Evolutionary conservation across 352 stramenopile species (phyloP).

Genomic region (Pythium chondricola): DNA sequence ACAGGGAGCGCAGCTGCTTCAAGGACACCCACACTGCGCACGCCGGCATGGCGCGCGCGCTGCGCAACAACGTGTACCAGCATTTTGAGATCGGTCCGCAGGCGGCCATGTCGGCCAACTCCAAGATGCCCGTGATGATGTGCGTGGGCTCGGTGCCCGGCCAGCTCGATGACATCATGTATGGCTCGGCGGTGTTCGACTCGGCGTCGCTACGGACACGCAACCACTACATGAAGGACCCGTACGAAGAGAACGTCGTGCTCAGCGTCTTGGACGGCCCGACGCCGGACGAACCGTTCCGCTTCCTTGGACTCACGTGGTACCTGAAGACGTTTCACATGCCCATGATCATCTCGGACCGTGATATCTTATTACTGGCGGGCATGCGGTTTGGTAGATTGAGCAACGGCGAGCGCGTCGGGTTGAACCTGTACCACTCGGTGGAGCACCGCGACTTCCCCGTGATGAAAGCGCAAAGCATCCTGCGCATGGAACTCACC

Average conservation of each 20-base stretch:
- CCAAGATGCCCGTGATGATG: slow-evolving; percentile 27
- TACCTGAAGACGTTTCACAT: slow-evolving; percentile 16
- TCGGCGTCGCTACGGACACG: slow-evolving; percentile 31
- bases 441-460: slow-evolving; percentile 43
- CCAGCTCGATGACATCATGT: slow-evolving; percentile 47
- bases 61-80: slow-evolving; percentile 3
- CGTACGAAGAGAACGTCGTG: slow-evolving; percentile 25
- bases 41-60: not conserved
- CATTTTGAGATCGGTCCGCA: slow-evolving; percentile 36
- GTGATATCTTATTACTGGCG: slow-evolving; percentile 32
- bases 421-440: slow-evolving; percentile 44
- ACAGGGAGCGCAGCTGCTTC: slow-evolving; percentile 24
- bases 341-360: slow-evolving; percentile 28
- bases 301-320: slow-evolving; percentile 32
- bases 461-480: slow-evolving; percentile 19
- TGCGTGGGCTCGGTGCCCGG: slow-evolving; percentile 31
- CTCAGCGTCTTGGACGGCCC: slow-evolving; percentile 21
- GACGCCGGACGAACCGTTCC: slow-evolving; percentile 26
- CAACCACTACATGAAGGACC: slow-evolving; percentile 33
- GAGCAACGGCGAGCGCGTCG: slow-evolving; percentile 36
- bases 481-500: slow-evolving; percentile 34
- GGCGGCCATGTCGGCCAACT: slow-evolving; percentile 34
- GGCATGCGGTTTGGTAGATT: slow-evolving; percentile 2
- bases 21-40: not conserved
- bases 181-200: slow-evolving; percentile 39